These are phyloP conservation scores for Apiosordaria backusii DNA, from an alignment of 495 filamentous ascomycete genomes.

Conservation along the genomic window DNA sequence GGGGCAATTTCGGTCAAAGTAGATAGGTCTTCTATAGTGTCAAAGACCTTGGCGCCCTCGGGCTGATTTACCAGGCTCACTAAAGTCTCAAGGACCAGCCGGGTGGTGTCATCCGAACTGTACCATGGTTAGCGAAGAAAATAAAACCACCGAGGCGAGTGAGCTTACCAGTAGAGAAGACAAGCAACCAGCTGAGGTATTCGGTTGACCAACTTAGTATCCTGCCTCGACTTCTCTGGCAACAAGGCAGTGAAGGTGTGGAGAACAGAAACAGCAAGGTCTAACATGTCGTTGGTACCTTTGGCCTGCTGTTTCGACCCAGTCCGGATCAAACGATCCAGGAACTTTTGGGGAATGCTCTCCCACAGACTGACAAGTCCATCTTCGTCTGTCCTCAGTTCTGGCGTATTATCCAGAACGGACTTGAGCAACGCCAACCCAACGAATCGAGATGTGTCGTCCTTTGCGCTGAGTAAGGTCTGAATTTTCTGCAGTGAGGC, in stretches of 20 bases:
- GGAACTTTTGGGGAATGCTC: conserved; percentile 54
- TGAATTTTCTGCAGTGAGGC: conserved; percentile 40
- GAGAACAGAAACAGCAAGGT: conserved; percentile 56
- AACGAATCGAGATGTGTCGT: conserved; percentile 64
- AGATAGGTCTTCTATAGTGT: conserved; percentile 44
- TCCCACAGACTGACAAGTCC: conserved; percentile 46
- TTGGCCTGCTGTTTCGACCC: conserved; percentile 25
- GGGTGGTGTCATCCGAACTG: conserved; percentile 51
- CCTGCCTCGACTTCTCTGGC: conserved; percentile 39
- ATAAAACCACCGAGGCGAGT: not conserved
- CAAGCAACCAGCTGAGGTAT: conserved; percentile 49
- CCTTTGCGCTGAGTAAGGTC: conserved; percentile 49
- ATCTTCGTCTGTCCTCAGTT: conserved; percentile 40
- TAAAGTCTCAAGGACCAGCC: conserved; percentile 52
- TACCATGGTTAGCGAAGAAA: conserved; percentile 21
- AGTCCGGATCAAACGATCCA: conserved; percentile 57
- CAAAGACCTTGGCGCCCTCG: conserved; percentile 46
- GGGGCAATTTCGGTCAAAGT: conserved; percentile 51
- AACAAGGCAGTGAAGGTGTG: conserved; percentile 56
- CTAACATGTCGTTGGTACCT: conserved; percentile 53
- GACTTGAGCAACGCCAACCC: conserved; percentile 61
- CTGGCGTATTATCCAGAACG: conserved; percentile 52
- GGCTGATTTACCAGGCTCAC: conserved; percentile 44
- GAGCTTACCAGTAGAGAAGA: conserved; percentile 48
- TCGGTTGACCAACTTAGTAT: conserved; percentile 45